Conservation (phyloP, 2,329 filamentous ascomycete species). For the Waltergamsia citrina region DNA sequence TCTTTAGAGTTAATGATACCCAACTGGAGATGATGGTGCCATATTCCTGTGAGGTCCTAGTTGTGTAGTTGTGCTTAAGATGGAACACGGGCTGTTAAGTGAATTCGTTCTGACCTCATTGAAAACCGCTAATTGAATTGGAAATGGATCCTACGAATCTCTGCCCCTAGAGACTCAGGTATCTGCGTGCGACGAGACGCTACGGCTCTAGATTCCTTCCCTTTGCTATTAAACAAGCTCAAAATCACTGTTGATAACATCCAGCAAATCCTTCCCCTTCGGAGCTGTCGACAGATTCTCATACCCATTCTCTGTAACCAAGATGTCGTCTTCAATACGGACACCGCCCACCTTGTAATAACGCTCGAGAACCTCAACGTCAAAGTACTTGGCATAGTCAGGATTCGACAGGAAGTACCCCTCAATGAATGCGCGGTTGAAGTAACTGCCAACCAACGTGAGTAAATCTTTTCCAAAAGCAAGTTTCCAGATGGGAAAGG, state of each 20-base stretch:
- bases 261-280: slow-evolving; percentile 63
- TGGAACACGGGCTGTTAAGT: too few relatives aligned
- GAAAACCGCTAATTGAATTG: too few relatives aligned
- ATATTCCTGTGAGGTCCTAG: too few relatives aligned
- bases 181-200: too few relatives aligned
- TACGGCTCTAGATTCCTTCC: too few relatives aligned
- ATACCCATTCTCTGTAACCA: slow-evolving; percentile 67
- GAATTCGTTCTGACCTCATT: too few relatives aligned
- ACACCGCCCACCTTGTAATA: slow-evolving; percentile 81
- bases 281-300: slow-evolving; percentile 76
- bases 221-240: background rate
- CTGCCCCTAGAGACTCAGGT: too few relatives aligned
- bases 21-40: too few relatives aligned
- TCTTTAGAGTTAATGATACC: too few relatives aligned
- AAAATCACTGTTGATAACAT: slow-evolving; percentile 40
- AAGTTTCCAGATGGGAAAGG: background rate
- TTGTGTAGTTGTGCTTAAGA: too few relatives aligned
- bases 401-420: slow-evolving; percentile 53
- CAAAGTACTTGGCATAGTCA: slow-evolving; percentile 53
- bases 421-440: slow-evolving; percentile 64
- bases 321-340: slow-evolving; percentile 83
- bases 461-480: too few relatives aligned
- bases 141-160: too few relatives aligned
- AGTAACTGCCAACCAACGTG: slow-evolving; percentile 55
- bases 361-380: slow-evolving; percentile 51